Percentiles rank a stretch among this genome's conserved stretches.
phyloP scores from a whole-genome alignment of 2,329 filamentous ascomycete genomes.

The Zymoseptoria ardabiliae region DNA sequence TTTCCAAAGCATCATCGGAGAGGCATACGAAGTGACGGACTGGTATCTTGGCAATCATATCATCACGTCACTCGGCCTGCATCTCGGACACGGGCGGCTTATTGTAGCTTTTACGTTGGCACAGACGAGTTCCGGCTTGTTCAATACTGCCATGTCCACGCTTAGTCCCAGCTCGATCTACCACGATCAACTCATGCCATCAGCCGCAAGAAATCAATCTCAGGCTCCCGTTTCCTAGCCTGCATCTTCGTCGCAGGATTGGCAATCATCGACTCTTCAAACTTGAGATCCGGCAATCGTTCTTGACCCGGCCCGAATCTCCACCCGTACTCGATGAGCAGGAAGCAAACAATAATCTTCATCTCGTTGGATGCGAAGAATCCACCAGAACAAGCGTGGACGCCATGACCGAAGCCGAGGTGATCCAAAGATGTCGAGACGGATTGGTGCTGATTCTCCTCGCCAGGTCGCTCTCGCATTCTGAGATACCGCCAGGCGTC shows the following conservation, averaged over 20 bases:
- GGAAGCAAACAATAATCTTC: slow-evolving; percentile 28
- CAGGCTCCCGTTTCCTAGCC: not conserved
- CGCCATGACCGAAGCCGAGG: slow-evolving; percentile 26
- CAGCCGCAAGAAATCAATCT: slow-evolving; percentile 1
- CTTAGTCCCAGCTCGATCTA: not conserved
- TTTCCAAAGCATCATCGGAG: not conserved
- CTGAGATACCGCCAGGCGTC: slow-evolving; percentile 18
- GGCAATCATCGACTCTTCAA: not conserved
- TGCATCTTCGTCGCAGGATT: not conserved
- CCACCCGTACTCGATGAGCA: slow-evolving; percentile 29
- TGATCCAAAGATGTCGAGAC: slow-evolving; percentile 15
- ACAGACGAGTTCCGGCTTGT: no score
- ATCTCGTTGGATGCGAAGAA: slow-evolving; percentile 31
- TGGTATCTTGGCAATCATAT: no score
- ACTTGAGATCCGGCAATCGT: not conserved
- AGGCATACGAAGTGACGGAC: not conserved
- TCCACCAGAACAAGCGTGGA: slow-evolving; percentile 21
- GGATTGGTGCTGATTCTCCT: slow-evolving; percentile 19
- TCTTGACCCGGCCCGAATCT: not conserved
- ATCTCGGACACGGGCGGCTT: no score
- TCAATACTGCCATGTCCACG: not conserved
- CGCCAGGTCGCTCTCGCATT: slow-evolving; percentile 16
- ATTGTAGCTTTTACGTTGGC: no score
- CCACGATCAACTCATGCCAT: not conserved
- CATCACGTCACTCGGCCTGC: no score